phyloP scores from a whole-genome alignment of 2,329 filamentous ascomycete genomes.

The Phaeomoniella chlamydospora region DNA sequence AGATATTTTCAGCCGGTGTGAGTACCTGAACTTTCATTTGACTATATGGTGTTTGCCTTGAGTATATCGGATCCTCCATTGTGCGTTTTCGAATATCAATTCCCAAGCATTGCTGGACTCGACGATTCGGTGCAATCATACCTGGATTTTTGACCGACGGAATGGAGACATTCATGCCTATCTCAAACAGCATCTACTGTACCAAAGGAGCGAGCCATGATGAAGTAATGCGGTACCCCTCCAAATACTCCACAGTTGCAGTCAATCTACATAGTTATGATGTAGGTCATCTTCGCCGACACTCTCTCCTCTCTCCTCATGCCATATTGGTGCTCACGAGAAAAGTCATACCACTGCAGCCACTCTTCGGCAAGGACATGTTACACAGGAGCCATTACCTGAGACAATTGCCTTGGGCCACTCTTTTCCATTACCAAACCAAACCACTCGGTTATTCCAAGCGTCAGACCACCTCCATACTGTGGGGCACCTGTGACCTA shows the following conservation, averaged over 20 bases:
- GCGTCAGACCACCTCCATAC: not conserved
- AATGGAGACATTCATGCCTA: not conserved
- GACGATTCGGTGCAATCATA: not conserved
- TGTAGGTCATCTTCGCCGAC: too few species aligned
- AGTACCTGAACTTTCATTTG: not conserved
- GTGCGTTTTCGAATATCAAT: not conserved
- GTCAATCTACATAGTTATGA: too few species aligned
- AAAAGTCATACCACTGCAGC: too few species aligned
- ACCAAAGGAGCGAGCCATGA: not conserved
- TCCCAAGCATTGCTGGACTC: not conserved
- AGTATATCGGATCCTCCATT: not conserved
- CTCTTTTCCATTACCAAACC: too few species aligned
- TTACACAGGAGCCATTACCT: too few species aligned
- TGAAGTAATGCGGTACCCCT: too few species aligned
- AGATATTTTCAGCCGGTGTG: conserved; percentile 2
- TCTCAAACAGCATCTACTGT: not conserved
- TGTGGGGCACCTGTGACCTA: not conserved
- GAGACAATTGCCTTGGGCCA: too few species aligned
- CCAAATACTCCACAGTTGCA: too few species aligned
- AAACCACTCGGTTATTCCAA: not conserved
- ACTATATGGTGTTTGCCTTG: not conserved
- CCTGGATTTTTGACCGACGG: not conserved
- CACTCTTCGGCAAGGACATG: too few species aligned
- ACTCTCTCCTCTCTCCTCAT: too few species aligned
- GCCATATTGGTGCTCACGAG: too few species aligned